Base-by-base conservation (phyloP, 1,284 basidiomycete genomes). In the Sporisorium reilianum region DNA sequence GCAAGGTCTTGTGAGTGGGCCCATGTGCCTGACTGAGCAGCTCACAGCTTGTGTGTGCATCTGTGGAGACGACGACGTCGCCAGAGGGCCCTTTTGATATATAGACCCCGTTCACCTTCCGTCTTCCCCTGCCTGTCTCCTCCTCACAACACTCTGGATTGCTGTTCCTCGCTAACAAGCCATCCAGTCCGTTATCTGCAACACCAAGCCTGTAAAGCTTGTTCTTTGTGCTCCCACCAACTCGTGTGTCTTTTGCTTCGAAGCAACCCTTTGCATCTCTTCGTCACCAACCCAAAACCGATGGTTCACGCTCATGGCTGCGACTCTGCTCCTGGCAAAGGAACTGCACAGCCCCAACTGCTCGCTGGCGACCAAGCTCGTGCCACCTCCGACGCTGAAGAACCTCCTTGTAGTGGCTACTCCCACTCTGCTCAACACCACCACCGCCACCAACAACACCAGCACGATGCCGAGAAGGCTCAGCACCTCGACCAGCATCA, bases 401-500 rank as follows among this genome's bases (percentile, higher is more conserved):
- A 77, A 64, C 71, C 71, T 51, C 71, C 71, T 70, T 74, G 75
- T 77, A 77, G 75, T 77, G 75, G 75, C 40, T 73, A 77, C 75
- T 70, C 70, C 75, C 75, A 57, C 61, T 51, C 55, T 44, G 12
- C 49, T 60, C 59, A 49, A 40, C 57, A 62, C n/a, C 55, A 56
- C 45, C 44, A 59, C 14, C 57, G 54, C 32, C 64, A 50, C 16
- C 51, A 52, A 12, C 55, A n/a, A 11, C 46, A 65, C 28, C 65
- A 63, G 32, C 55, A 48, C 8, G 59, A 56, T 25, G 58, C 38
- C 41, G 61, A 72, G 28, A 72, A 77, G 38, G 55, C 52, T 41
- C 60, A 64, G 42, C 59, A 64, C 42, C 59, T 59, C 54, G 55
- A 66, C 54, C 63, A 56, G 55, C 66, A 59, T 22, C 62, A 42